These are phyloP conservation scores for Globisporangium perplexum DNA, from an alignment of 352 stramenopile species.

Conservation along the genomic window DNA sequence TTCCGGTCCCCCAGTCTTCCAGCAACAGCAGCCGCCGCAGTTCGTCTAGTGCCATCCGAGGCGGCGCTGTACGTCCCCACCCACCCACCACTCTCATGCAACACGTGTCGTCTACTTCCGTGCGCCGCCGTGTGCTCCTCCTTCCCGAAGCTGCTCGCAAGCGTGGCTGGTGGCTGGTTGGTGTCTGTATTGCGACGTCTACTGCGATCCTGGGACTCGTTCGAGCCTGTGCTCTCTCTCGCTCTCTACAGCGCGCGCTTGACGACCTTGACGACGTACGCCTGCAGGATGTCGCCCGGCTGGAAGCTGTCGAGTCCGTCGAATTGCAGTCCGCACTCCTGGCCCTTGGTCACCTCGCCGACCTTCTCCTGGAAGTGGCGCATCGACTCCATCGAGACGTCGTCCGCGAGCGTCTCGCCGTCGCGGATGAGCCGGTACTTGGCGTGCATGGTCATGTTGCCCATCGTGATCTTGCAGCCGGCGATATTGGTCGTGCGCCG, in stretches of 20 bases:
- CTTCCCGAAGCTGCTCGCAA: too few relatives aligned
- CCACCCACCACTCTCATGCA: too few relatives aligned
- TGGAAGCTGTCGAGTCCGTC: conserved; percentile 91
- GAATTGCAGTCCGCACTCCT: conserved; percentile 98
- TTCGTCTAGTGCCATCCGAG: not conserved
- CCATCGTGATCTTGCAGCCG: conserved; percentile 94
- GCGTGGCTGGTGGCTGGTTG: not conserved
- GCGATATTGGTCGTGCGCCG: conserved; percentile 92
- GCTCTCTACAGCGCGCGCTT: conserved; percentile 47
- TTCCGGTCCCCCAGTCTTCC: not conserved
- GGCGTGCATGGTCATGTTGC: conserved; percentile 84
- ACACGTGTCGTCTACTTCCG: not conserved
- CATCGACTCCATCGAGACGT: conserved; percentile 82
- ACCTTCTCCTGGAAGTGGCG: conserved; percentile 92
- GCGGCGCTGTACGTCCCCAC: too few relatives aligned
- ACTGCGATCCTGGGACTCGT: not conserved
- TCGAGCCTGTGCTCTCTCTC: not conserved
- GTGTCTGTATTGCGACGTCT: not conserved
- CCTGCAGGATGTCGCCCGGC: conserved; percentile 94
- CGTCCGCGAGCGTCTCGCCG: conserved; percentile 87
- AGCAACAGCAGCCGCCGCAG: too few relatives aligned
- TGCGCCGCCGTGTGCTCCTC: too few relatives aligned
- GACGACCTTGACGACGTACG: conserved; percentile 67
- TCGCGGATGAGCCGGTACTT: conserved; percentile 87
- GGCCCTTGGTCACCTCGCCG: conserved; percentile 87